A percentile compares a stretch with the other conserved stretches of the same genome.
phyloP scores from a whole-genome alignment of 805 yeast species.

The Kluyveromyces wickerhamii region DNA sequence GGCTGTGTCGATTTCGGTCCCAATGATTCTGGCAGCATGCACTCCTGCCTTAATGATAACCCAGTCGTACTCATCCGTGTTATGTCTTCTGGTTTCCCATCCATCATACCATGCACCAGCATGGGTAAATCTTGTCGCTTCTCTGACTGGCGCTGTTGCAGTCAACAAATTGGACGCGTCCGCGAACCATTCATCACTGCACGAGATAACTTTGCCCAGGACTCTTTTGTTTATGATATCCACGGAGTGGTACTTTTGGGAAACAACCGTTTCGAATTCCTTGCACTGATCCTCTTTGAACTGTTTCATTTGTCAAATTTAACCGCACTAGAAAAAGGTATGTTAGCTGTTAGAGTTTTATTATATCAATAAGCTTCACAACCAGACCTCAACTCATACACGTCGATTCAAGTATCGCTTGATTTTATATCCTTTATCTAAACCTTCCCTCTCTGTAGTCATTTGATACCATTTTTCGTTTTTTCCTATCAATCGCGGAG shows the following conservation, averaged over 20 bases:
- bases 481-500: no score
- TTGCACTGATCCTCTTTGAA: slow-evolving; percentile 8
- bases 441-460: no score
- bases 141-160: slow-evolving; percentile 74
- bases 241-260: slow-evolving; percentile 15
- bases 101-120: slow-evolving; percentile 99
- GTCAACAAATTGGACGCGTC: slow-evolving; percentile 81
- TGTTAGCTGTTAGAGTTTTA: no score
- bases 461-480: no score
- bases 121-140: slow-evolving; percentile 67
- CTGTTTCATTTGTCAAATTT: no score
- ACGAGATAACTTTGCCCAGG: slow-evolving; percentile 65
- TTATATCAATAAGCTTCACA: no score
- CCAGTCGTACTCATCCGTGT: slow-evolving; percentile 78
- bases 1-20: slow-evolving; percentile 88
- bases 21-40: slow-evolving; percentile 61
- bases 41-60: slow-evolving; percentile 81
- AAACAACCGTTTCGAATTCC: slow-evolving; percentile 12
- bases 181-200: slow-evolving; percentile 93
- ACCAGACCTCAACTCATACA: no score
- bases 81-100: slow-evolving; percentile 97
- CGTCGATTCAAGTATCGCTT: no score
- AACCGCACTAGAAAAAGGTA: no score
- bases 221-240: slow-evolving; percentile 81
- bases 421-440: no score